phyloP scores from a whole-genome alignment of 495 filamentous ascomycete species.

The Aspergillus leporis region DNA sequence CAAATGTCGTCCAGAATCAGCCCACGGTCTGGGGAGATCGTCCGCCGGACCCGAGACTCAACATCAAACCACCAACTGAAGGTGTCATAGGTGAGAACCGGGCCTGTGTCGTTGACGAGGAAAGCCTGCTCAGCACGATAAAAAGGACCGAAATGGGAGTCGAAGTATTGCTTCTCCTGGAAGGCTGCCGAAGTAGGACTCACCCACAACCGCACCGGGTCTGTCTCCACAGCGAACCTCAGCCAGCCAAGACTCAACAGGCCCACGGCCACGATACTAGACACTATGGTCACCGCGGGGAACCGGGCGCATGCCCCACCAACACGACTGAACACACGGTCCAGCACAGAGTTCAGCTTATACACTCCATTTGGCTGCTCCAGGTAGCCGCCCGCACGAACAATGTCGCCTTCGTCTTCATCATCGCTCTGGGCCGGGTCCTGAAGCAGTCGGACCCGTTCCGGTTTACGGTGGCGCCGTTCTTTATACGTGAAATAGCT shows the following conservation, averaged over 20 bases:
- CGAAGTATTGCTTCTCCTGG: slow-evolving; percentile 91
- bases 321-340: slow-evolving; percentile 78
- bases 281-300: slow-evolving; percentile 76
- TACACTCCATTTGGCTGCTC: slow-evolving; percentile 73
- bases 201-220: slow-evolving; percentile 93
- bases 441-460: slow-evolving; percentile 81
- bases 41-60: slow-evolving; percentile 67
- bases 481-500: slow-evolving; percentile 74
- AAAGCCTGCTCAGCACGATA: slow-evolving; percentile 93
- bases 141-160: slow-evolving; percentile 93
- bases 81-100: slow-evolving; percentile 84
- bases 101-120: slow-evolving; percentile 85
- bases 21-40: slow-evolving; percentile 64
- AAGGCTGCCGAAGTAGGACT: slow-evolving; percentile 89
- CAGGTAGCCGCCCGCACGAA: slow-evolving; percentile 66
- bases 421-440: slow-evolving; percentile 84
- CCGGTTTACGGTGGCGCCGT: slow-evolving; percentile 69
- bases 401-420: slow-evolving; percentile 77
- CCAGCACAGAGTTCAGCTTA: slow-evolving; percentile 72
- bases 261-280: slow-evolving; percentile 67
- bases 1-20: slow-evolving; percentile 80
- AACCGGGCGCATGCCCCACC: slow-evolving; percentile 79
- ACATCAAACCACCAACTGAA: slow-evolving; percentile 94
- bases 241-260: slow-evolving; percentile 85
- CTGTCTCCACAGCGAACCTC: slow-evolving; percentile 79